A percentile compares a stretch with the other conserved stretches of the same genome.
Evolutionary conservation across 371 early-diverging fungal genomes (phyloP).

Genomic region (Nematocida sp.): DNA sequence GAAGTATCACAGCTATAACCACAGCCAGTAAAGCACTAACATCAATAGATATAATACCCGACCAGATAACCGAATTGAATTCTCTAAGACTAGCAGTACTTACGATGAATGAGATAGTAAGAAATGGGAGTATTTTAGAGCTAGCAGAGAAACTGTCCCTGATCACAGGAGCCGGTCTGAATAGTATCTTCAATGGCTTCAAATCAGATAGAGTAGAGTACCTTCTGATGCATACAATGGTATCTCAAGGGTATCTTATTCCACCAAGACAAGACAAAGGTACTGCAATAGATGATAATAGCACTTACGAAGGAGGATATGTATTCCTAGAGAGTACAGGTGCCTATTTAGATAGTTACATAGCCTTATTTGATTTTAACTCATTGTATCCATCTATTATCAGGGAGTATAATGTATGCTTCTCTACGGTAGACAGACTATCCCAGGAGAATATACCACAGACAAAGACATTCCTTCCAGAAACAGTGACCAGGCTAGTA

Average conservation of each 20-base stretch:
- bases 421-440: slow-evolving; percentile 70
- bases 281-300: slow-evolving; percentile 69
- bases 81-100: not conserved
- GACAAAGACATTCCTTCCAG: slow-evolving; percentile 70
- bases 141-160: slow-evolving; percentile 60
- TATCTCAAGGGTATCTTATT: slow-evolving; percentile 56
- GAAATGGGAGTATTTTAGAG: slow-evolving; percentile 49
- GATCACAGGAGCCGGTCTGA: slow-evolving; percentile 60
- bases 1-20: not conserved
- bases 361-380: slow-evolving; percentile 95
- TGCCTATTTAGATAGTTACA: slow-evolving; percentile 76
- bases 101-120: slow-evolving; percentile 49
- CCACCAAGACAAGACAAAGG: slow-evolving; percentile 59
- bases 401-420: slow-evolving; percentile 98
- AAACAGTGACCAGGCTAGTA: slow-evolving; percentile 77
- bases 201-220: slow-evolving; percentile 94
- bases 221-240: slow-evolving; percentile 89
- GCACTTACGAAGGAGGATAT: slow-evolving; percentile 90
- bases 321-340: slow-evolving; percentile 94
- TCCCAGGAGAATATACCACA: not conserved
- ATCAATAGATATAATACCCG: not conserved
- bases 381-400: slow-evolving; percentile 99
- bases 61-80: not conserved
- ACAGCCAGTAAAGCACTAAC: not conserved
- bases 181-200: slow-evolving; percentile 76